phyloP scores from a whole-genome alignment of 1,139 yeast genomes.

The Lodderomyces oxycetoniae region DNA sequence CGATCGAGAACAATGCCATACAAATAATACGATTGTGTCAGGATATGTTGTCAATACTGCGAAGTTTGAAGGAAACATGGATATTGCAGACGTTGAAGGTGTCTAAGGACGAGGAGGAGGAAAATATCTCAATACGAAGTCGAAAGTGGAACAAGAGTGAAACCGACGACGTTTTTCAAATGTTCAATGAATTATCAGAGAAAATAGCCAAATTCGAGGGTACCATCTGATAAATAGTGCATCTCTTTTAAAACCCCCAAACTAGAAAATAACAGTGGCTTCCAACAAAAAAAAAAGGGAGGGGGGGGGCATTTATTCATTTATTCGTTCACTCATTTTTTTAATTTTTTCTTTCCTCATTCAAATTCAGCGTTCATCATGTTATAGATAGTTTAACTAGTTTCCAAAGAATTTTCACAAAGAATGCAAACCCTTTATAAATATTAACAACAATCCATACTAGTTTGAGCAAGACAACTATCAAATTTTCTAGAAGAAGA shows the following conservation, averaged over 20 bases:
- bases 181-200: conserved; percentile 40
- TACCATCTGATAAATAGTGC: too few species aligned
- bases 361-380: neutral
- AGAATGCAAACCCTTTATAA: conserved; percentile 36
- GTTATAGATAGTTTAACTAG: conserved; percentile 28
- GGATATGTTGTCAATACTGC: conserved; percentile 46
- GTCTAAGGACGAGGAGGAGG: neutral
- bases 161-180: conserved; percentile 26
- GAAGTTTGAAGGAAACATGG: conserved; percentile 53
- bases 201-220: conserved; percentile 28
- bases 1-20: conserved; percentile 51
- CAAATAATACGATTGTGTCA: conserved; percentile 50
- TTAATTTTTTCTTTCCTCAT: too few species aligned
- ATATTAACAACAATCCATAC: conserved; percentile 68
- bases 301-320: too few species aligned
- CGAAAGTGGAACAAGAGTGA: conserved; percentile 19
- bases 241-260: too few species aligned
- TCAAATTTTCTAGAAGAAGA: conserved; percentile 37
- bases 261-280: too few species aligned
- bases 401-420: conserved; percentile 32
- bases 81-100: conserved; percentile 50
- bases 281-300: too few species aligned
- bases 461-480: conserved; percentile 60
- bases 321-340: too few species aligned
- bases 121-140: neutral